These are phyloP conservation scores for Maudiozyma saulgeensis DNA, from an alignment of 805 yeast genomes.

Conservation along the genomic window DNA sequence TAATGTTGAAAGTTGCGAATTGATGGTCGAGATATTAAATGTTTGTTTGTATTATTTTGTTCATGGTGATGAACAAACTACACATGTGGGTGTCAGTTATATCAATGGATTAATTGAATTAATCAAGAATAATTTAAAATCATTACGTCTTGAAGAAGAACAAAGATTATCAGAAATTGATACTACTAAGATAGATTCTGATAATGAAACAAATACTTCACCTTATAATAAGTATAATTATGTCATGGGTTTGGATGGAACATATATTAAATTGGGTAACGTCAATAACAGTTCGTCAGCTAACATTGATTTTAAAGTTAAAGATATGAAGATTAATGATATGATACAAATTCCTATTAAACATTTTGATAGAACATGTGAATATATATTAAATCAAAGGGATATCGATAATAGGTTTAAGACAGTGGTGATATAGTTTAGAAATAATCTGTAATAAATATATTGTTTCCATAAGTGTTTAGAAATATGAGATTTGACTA, in stretches of 20 bases:
- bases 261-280: conserved; percentile 14
- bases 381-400: conserved; percentile 59
- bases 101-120: conserved; percentile 81
- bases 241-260: conserved; percentile 24
- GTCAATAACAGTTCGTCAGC: conserved; percentile 12
- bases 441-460: too few species aligned
- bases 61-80: conserved; percentile 22
- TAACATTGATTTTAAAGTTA: conserved; percentile 23
- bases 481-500: too few species aligned
- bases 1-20: conserved; percentile 47
- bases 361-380: conserved; percentile 64
- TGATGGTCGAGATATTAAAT: conserved; percentile 84
- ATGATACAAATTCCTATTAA: conserved; percentile 24
- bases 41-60: conserved; percentile 76
- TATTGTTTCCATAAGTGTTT: too few species aligned
- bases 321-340: conserved; percentile 23
- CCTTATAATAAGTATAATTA: not conserved
- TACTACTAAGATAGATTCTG: not conserved
- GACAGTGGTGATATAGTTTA: conserved; percentile 31
- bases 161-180: conserved; percentile 6
- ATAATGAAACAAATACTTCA: not conserved
- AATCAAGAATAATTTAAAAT: conserved; percentile 50
- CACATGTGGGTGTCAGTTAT: conserved; percentile 55
- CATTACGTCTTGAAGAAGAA: conserved; percentile 31
- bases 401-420: conserved; percentile 61